A percentile compares a stretch with the other conserved stretches of the same genome.
phyloP scores from a whole-genome alignment of 2,329 filamentous ascomycete species.

The Drechslerella coelobrocha region DNA sequence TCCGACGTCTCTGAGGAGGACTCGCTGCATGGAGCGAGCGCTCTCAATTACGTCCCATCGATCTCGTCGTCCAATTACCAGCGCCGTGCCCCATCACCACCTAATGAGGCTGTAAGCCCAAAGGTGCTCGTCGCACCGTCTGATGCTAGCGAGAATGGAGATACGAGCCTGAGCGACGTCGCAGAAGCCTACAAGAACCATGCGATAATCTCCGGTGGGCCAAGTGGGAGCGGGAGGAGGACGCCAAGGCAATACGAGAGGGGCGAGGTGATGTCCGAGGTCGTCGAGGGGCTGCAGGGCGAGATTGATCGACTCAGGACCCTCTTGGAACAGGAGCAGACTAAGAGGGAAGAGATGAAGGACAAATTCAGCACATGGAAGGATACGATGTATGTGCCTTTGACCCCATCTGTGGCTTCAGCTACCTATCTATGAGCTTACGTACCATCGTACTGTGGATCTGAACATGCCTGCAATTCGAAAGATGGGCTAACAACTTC shows the following conservation, averaged over 20 bases:
- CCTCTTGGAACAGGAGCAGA: constrained; percentile 30
- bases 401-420: background rate
- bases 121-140: constrained; percentile 29
- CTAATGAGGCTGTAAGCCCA: constrained; percentile 4
- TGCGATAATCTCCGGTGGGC: constrained; percentile 28
- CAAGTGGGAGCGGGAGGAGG: constrained; percentile 21
- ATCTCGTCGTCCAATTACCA: constrained; percentile 36
- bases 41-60: constrained; percentile 45
- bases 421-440: background rate
- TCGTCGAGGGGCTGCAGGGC: constrained; percentile 41
- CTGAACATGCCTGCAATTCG: background rate
- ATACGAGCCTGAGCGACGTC: constrained; percentile 36
- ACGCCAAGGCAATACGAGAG: constrained; percentile 44
- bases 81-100: constrained; percentile 31
- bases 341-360: constrained; percentile 37
- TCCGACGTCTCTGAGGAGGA: constrained; percentile 47
- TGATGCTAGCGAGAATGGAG: constrained; percentile 41
- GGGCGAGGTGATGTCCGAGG: constrained; percentile 47
- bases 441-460: background rate
- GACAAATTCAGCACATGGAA: constrained; percentile 31
- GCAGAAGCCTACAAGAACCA: constrained; percentile 45
- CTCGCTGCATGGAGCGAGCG: constrained; percentile 17
- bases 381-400: constrained; percentile 39
- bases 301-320: constrained; percentile 44
- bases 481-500: too few species aligned